These are phyloP conservation scores for Pleurotus tuber-regium DNA, from an alignment of 768 basidiomycete species.

Conservation along the genomic window DNA sequence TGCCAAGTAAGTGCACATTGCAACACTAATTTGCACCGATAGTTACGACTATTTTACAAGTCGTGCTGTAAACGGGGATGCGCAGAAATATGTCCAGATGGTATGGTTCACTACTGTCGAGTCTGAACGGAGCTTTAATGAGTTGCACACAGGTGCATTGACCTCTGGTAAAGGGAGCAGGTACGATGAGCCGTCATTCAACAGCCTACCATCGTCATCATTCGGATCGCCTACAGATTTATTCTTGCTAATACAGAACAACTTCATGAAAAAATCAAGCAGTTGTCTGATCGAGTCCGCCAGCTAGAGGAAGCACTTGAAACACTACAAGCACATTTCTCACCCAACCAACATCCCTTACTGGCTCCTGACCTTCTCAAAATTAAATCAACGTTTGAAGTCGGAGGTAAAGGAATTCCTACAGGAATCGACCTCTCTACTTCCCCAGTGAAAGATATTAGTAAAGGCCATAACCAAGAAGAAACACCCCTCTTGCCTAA, in stretches of 20 bases:
- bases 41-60: conserved; percentile 16
- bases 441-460: neutral
- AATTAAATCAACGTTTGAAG: conserved; percentile 67
- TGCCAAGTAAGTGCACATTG: conserved; percentile 24
- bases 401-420: conserved; percentile 18
- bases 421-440: neutral
- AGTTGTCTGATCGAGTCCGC: conserved; percentile 61
- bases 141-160: conserved; percentile 42
- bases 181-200: too few relatives aligned
- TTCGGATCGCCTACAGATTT: conserved; percentile 37
- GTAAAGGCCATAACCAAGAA: neutral
- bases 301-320: conserved; percentile 62
- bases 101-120: conserved; percentile 25
- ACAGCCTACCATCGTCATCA: too few relatives aligned
- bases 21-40: neutral
- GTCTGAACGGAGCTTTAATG: neutral
- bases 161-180: conserved; percentile 65
- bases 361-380: conserved; percentile 55
- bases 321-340: conserved; percentile 35
- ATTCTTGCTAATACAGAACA: conserved; percentile 69
- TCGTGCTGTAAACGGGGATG: conserved; percentile 58
- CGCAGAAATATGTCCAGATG: conserved; percentile 65
- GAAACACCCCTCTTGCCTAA: neutral
- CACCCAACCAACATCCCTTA: conserved; percentile 50
- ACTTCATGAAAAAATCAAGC: conserved; percentile 59